Conservation (phyloP, 1,284 basidiomycete species). For the Porodaedalea pini region DNA sequence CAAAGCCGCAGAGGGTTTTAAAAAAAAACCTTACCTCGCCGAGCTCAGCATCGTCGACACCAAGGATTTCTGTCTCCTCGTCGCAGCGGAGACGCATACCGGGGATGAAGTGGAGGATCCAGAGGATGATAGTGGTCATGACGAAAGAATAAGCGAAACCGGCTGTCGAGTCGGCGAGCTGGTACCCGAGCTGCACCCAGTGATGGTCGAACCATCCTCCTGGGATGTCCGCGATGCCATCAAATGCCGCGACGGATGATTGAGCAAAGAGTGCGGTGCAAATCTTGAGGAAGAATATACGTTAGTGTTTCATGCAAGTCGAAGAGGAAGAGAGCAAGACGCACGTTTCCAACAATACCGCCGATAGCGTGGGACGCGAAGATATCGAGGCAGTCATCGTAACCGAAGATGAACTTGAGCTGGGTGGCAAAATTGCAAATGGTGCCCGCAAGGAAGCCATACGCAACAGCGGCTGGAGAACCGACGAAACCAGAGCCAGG, state of each 20-base stretch:
- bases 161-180: slow-evolving; percentile 77
- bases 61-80: slow-evolving; percentile 88
- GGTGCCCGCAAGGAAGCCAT: slow-evolving; percentile 82
- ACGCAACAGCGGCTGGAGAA: slow-evolving; percentile 77
- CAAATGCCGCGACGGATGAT: slow-evolving; percentile 76
- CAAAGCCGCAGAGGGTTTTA: background rate
- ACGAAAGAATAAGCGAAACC: slow-evolving; percentile 79
- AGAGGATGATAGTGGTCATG: slow-evolving; percentile 84
- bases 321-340: slow-evolving; percentile 10
- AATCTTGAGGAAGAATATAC: slow-evolving; percentile 39
- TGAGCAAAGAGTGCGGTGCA: slow-evolving; percentile 90
- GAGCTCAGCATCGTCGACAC: slow-evolving; percentile 91
- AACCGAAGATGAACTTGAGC: slow-evolving; percentile 77
- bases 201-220: slow-evolving; percentile 93
- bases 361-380: slow-evolving; percentile 90
- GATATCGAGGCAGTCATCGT: slow-evolving; percentile 83
- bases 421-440: slow-evolving; percentile 93
- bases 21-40: slow-evolving; percentile 54
- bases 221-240: slow-evolving; percentile 68
- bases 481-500: slow-evolving; percentile 90
- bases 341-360: slow-evolving; percentile 79
- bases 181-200: slow-evolving; percentile 82
- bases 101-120: slow-evolving; percentile 92
- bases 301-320: background rate
- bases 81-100: slow-evolving; percentile 72